These are phyloP conservation scores for Cardamine occulta DNA, from an alignment of 345 rosid genomes.

Conservation along the genomic window DNA sequence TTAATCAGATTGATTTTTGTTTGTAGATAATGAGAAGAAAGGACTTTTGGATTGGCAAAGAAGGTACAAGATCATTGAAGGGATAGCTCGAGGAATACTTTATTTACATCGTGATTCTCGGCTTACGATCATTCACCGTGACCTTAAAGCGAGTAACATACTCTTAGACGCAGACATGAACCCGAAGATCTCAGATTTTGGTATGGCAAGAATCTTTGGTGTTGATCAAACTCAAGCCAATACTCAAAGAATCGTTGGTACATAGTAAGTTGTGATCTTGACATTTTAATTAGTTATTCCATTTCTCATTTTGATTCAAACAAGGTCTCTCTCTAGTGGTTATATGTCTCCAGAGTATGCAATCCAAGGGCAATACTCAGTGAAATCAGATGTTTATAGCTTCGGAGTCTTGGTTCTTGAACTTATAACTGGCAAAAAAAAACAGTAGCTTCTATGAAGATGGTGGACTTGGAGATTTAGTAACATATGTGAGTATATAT, in stretches of 20 bases:
- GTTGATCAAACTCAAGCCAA: slow-evolving; percentile 47
- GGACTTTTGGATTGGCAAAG: slow-evolving; percentile 52
- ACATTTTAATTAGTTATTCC: background rate
- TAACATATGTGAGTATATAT: slow-evolving; percentile 45
- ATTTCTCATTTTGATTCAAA: background rate
- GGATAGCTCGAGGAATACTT: slow-evolving; percentile 61
- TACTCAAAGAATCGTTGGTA: slow-evolving; percentile 48
- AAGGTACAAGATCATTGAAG: slow-evolving; percentile 54
- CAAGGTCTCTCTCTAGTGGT: slow-evolving; percentile 36
- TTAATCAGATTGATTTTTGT: background rate
- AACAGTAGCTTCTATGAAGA: slow-evolving; percentile 38
- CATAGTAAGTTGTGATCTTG: slow-evolving; percentile 43
- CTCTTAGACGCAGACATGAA: slow-evolving; percentile 47
- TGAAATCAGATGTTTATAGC: slow-evolving; percentile 50
- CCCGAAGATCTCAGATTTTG: slow-evolving; percentile 53
- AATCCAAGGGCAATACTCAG: slow-evolving; percentile 45
- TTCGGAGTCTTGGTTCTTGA: slow-evolving; percentile 49
- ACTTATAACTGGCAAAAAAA: slow-evolving; percentile 47
- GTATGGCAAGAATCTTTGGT: slow-evolving; percentile 51
- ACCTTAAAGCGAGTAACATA: slow-evolving; percentile 58
- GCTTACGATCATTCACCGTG: slow-evolving; percentile 56
- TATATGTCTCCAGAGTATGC: slow-evolving; percentile 57
- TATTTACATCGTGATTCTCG: slow-evolving; percentile 62
- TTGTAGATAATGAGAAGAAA: slow-evolving; percentile 44
- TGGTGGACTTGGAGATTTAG: slow-evolving; percentile 36